Conservation (phyloP, 106 monocot genomes). For the Acorus calamus region DNA sequence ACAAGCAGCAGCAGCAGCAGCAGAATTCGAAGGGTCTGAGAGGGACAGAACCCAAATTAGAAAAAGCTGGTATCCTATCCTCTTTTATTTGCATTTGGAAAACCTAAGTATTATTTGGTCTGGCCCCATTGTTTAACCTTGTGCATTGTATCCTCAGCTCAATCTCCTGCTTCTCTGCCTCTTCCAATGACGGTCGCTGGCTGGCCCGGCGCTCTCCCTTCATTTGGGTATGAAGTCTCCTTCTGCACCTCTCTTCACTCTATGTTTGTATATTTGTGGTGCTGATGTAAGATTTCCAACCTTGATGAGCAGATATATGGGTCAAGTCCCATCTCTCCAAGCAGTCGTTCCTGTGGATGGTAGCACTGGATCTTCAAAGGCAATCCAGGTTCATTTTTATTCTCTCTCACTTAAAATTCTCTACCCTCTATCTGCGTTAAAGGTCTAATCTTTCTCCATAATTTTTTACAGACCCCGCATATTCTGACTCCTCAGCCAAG, state of each 20-base stretch:
- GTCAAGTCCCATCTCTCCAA: conserved; percentile 58
- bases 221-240: conserved; percentile 52
- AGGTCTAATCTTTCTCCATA: not conserved
- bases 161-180: conserved; percentile 21
- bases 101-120: not conserved
- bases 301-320: conserved; percentile 43
- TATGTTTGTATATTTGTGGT: not conserved
- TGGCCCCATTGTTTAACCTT: too few relatives aligned
- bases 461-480: conserved; percentile 21
- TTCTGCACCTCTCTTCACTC: not conserved
- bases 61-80: conserved; percentile 35
- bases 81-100: not conserved
- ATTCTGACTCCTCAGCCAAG: conserved; percentile 27
- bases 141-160: conserved; percentile 16
- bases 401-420: not conserved
- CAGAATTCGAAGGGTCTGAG: conserved; percentile 13
- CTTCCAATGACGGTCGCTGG: conserved; percentile 44
- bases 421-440: not conserved
- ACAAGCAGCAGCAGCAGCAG: conserved; percentile 20
- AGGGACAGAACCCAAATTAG: conserved; percentile 29
- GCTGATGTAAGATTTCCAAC: not conserved
- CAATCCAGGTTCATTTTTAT: conserved; percentile 29
- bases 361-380: conserved; percentile 24
- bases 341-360: conserved; percentile 47
- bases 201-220: conserved; percentile 68